A percentile compares a stretch with the other conserved stretches of the same genome.
Evolutionary conservation across 768 basidiomycete species (phyloP).

Genomic region (Boletus subparvulus): DNA sequence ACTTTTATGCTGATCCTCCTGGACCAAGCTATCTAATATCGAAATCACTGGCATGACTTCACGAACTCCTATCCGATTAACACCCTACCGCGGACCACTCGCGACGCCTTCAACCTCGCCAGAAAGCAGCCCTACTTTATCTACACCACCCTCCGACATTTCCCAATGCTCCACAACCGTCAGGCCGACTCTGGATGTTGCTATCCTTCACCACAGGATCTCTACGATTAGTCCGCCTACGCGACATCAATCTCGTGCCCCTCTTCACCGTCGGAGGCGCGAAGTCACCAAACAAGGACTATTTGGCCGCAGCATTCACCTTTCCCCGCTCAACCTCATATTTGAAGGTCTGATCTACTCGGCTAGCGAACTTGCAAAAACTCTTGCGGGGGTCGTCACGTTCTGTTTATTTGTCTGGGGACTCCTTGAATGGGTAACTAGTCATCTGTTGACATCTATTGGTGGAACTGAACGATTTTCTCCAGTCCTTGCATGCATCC

Average conservation of each 20-base stretch:
- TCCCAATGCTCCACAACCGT: neutral
- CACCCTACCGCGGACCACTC: conserved; percentile 28
- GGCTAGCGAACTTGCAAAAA: conserved; percentile 14
- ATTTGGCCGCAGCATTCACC: neutral
- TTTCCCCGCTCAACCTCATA: neutral
- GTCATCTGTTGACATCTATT: neutral
- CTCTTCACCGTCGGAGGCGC: neutral
- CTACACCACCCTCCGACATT: conserved; percentile 14
- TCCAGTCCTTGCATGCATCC: conserved; percentile 16
- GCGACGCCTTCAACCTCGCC: conserved; percentile 21
- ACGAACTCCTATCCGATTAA: conserved; percentile 25
- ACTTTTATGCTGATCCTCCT: conserved; percentile 15
- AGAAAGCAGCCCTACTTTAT: conserved; percentile 18
- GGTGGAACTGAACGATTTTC: conserved; percentile 5
- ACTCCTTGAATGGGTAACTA: conserved; percentile 25
- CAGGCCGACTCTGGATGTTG: conserved; percentile 10
- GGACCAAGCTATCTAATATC: conserved; percentile 19
- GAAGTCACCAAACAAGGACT: neutral
- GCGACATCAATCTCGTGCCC: neutral
- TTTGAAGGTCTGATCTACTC: conserved; percentile 6
- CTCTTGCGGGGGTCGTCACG: conserved; percentile 10
- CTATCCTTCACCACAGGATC: conserved; percentile 11
- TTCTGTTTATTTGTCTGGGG: conserved; percentile 24
- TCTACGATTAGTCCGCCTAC: conserved; percentile 1
- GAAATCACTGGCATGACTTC: conserved; percentile 23